Base-by-base conservation (phyloP, 768 basidiomycete genomes). In the Rhodotorula toruloides region DNA sequence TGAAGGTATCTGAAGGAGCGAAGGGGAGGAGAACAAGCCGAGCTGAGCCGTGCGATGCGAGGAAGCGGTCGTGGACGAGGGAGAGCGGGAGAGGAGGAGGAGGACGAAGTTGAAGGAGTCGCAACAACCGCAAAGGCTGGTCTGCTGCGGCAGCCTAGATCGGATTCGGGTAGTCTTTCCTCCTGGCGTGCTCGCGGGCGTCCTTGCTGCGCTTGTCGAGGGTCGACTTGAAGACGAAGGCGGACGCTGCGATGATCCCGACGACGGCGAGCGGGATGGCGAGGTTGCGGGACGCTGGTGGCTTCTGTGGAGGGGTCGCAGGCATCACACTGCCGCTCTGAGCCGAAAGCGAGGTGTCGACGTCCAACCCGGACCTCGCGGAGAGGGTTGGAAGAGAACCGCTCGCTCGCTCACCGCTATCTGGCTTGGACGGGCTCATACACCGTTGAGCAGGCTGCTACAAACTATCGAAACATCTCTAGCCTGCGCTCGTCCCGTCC, bases 161-260 rank as follows among this genome's bases (percentile, higher is more conserved):
- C 22, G 58, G 62, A 43, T 46, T 54, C 21, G 63, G 68, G 49
- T 57, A 65, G 32, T 61, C 55, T 34, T 54, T 54, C 17, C 53
- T 16, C 8, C 58, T 25, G 19, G 57, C 42, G n/a, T 34, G 55
- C 21, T 43, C n/a, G 14, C 44, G 68, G 34, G 52, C 39, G 37
- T 53, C 49, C 12, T 16, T 25, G 0, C 39, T 36, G 11, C 63
- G 47, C 8, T 49, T 36, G 31, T 43, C 39, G 46, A 61, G 48
- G 14, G 37, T 27, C 10, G 29, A 16, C 7, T 42, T 27, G 58
- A 62, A 67, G 25, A 46, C 10, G n/a, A 0, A 42, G 7, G 22
- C 32, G 3, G 59, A 61, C 1, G 9, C 17, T 21, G 11, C 40
- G 32, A 65, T 13, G 43, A 68, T 57, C 19, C 32, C 64, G 22